Percentiles rank a stretch among this genome's conserved stretches.
Evolutionary conservation across 306 rosid species (phyloP).

Genomic region (Vigna trinervia): DNA sequence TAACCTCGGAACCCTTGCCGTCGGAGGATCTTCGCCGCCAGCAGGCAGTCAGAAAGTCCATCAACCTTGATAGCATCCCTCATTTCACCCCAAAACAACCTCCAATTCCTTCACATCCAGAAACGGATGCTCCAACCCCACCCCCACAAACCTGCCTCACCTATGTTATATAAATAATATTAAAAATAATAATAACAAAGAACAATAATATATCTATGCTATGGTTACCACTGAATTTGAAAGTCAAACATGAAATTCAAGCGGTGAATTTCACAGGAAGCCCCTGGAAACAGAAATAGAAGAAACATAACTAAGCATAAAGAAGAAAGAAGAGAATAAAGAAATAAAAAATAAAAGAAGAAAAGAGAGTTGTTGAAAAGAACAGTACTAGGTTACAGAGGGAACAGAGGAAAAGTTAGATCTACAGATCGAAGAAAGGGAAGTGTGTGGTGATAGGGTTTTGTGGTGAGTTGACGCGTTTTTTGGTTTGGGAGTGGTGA

Average conservation of each 20-base stretch:
- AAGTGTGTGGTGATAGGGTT: slow-evolving; percentile 57
- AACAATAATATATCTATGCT: not conserved
- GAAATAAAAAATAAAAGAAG: not conserved
- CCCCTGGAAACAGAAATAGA: slow-evolving; percentile 20
- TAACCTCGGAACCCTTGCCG: slow-evolving; percentile 61
- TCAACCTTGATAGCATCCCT: slow-evolving; percentile 96
- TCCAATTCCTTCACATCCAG: slow-evolving; percentile 72
- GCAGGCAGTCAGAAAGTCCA: slow-evolving; percentile 86
- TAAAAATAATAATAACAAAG: not conserved
- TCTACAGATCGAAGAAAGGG: slow-evolving; percentile 78
- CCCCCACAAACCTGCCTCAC: slow-evolving; percentile 27
- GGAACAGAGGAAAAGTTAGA: slow-evolving; percentile 62
- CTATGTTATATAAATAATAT: not conserved
- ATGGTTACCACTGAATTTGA: slow-evolving; percentile 4
- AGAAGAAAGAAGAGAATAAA: not conserved
- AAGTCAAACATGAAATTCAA: slow-evolving; percentile 16
- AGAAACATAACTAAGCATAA: no score
- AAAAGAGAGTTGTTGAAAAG: not conserved
- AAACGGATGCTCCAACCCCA: slow-evolving; percentile 60
- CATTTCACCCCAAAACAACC: slow-evolving; percentile 84
- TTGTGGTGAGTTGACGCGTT: slow-evolving; percentile 31
- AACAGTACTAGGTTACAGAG: slow-evolving; percentile 10
- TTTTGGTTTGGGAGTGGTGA: slow-evolving; percentile 25
- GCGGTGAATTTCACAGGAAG: slow-evolving; percentile 27
- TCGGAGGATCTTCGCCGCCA: slow-evolving; percentile 70